These are phyloP conservation scores for Albophoma yamanashiensis DNA, from an alignment of 2,329 filamentous ascomycete genomes.

Conservation along the genomic window DNA sequence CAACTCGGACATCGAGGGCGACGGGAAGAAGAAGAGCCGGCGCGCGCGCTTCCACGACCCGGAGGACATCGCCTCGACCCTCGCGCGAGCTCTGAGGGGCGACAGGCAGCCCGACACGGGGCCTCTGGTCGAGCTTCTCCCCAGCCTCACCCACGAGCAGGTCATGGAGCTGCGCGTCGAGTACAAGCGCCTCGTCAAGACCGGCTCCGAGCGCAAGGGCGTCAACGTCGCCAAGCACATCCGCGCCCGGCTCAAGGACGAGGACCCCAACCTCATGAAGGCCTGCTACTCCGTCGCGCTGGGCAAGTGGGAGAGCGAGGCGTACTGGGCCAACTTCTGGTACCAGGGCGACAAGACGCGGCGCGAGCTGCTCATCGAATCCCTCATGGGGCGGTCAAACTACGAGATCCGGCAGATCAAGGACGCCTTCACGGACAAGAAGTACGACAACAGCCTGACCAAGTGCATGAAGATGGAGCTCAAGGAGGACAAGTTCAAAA, in stretches of 20 bases:
- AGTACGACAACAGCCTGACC: constrained; percentile 71
- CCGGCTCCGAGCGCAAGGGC: constrained; percentile 59
- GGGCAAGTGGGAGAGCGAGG: constrained; percentile 84
- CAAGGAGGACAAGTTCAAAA: constrained; percentile 92
- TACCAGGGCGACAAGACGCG: constrained; percentile 81
- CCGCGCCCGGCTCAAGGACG: constrained; percentile 63
- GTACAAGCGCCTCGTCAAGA: constrained; percentile 85
- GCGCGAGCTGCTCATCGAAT: constrained; percentile 84
- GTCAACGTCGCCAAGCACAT: constrained; percentile 84
- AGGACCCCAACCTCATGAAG: constrained; percentile 72
- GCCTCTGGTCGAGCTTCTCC: constrained; percentile 73
- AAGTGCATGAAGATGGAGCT: constrained; percentile 88
- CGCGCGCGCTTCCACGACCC: constrained; percentile 77
- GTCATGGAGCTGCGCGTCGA: constrained; percentile 76
- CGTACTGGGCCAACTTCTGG: constrained; percentile 98
- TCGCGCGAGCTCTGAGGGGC: constrained; percentile 65
- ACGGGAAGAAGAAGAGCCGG: constrained; percentile 38
- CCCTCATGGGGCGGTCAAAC: constrained; percentile 82
- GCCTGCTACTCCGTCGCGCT: constrained; percentile 83
- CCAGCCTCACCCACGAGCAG: constrained; percentile 75
- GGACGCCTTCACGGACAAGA: constrained; percentile 79
- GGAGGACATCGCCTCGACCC: constrained; percentile 62
- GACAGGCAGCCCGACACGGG: constrained; percentile 56
- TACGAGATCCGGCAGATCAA: constrained; percentile 83
- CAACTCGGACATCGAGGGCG: constrained; percentile 31